Percentiles rank a stretch among this genome's conserved stretches.
Conservation (phyloP, 1,284 basidiomycete genomes). For the Malassezia restricta region DNA sequence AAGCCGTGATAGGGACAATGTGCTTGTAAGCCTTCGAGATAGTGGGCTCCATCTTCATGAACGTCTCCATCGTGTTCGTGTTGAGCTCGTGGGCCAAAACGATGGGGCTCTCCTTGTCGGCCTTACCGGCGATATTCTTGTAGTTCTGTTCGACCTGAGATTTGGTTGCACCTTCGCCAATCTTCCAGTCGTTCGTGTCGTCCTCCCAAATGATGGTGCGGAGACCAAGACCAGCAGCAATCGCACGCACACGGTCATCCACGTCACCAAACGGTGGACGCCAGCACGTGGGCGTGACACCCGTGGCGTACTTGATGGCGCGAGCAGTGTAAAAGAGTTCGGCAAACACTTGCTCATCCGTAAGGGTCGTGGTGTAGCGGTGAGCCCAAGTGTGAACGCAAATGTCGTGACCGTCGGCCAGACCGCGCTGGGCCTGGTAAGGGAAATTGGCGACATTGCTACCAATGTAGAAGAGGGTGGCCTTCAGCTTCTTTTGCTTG, state of each 20-base stretch:
- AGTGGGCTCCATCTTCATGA: conserved; percentile 28
- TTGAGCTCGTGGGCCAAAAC: conserved; percentile 45
- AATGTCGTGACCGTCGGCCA: conserved; percentile 39
- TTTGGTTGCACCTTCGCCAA: conserved; percentile 43
- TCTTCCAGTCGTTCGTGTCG: conserved; percentile 48
- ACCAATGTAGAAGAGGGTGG: conserved; percentile 50
- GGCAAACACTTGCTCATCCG: conserved; percentile 51
- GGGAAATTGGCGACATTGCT: conserved; percentile 53
- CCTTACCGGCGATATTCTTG: conserved; percentile 46
- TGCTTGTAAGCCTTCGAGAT: conserved; percentile 36
- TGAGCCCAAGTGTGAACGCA: conserved; percentile 48
- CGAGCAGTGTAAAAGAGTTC: conserved; percentile 53
- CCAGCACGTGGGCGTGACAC: conserved; percentile 50
- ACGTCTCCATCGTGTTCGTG: conserved; percentile 33
- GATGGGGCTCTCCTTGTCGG: conserved; percentile 25
- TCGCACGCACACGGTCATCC: conserved; percentile 52
- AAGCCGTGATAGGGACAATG: conserved; percentile 38
- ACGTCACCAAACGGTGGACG: conserved; percentile 51
- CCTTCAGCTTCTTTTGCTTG: conserved; percentile 49
- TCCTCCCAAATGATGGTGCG: conserved; percentile 49
- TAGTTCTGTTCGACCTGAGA: conserved; percentile 49
- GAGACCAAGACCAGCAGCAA: conserved; percentile 51
- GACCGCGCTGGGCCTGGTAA: conserved; percentile 50
- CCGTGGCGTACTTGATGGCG: conserved; percentile 50
- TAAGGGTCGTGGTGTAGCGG: conserved; percentile 50